These are phyloP conservation scores for Asterionellopsis glacialis DNA, from an alignment of 108 stramenopile species.

Conservation along the genomic window DNA sequence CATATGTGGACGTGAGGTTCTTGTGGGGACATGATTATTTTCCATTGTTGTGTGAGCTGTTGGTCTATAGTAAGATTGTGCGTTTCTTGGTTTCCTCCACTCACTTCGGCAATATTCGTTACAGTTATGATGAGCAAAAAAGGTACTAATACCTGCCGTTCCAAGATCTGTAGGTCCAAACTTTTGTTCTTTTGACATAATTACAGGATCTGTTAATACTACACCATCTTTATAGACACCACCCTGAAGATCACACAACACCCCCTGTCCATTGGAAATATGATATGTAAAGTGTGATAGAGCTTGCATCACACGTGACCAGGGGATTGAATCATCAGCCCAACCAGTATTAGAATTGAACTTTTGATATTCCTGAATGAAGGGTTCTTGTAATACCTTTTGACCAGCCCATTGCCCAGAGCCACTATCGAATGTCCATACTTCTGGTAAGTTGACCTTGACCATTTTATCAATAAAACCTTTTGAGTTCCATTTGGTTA, in stretches of 20 bases:
- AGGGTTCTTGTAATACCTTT: slow-evolving; percentile 34
- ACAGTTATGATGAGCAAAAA: slow-evolving; percentile 35
- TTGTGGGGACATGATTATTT: slow-evolving; percentile 17
- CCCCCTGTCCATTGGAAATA: slow-evolving; percentile 25
- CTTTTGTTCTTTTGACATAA: slow-evolving; percentile 21
- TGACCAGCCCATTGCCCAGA: slow-evolving; percentile 13
- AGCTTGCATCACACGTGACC: slow-evolving; percentile 45
- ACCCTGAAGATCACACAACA: slow-evolving; percentile 56
- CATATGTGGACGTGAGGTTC: slow-evolving; percentile 5
- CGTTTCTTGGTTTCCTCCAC: slow-evolving; percentile 28
- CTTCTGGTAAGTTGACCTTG: slow-evolving; percentile 31
- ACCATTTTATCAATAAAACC: slow-evolving; percentile 25
- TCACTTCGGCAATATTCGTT: slow-evolving; percentile 36
- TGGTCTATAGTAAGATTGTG: slow-evolving; percentile 12
- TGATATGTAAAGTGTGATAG: slow-evolving; percentile 44
- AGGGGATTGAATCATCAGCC: slow-evolving; percentile 21
- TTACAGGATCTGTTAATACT: slow-evolving; percentile 41
- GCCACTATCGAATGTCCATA: slow-evolving; percentile 21
- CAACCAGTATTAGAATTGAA: slow-evolving; percentile 54
- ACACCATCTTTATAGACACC: slow-evolving; percentile 33
- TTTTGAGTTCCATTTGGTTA: slow-evolving; percentile 33
- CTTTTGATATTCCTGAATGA: slow-evolving; percentile 36
- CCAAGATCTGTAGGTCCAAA: slow-evolving; percentile 47
- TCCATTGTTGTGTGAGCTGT: slow-evolving; percentile 18
- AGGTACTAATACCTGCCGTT: slow-evolving; percentile 25